Evolutionary conservation across 2,329 filamentous ascomycete genomes (phyloP), one percentile per base, ranked within the genome.

Genomic region (Dactylellina drechsleri): DNA sequence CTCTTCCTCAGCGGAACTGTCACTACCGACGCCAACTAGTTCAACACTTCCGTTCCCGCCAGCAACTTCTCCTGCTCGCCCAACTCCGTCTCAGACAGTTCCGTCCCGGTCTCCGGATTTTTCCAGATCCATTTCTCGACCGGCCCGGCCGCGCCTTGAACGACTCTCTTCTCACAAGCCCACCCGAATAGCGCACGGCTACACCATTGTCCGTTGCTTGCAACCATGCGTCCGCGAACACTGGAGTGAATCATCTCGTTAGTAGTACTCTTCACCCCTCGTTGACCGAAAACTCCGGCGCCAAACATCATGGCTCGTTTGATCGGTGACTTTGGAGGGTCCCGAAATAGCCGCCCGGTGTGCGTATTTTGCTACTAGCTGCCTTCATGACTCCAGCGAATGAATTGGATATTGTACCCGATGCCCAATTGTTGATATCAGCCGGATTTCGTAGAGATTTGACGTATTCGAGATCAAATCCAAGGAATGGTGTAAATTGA

Each of bases 401-500:
- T 10, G 81, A 81, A 50, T 82, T 77, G 40, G 79, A 81, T 23
- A 82, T 80, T 36, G 79, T 78, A 15, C 81, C 81, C 0, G 82
- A 77, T 13, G 79, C 81, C 80, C 81, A 82, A 23, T 81, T 80
- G 28, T 62, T 65, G 31, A 43, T 20, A 20, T 66, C 52, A 6
- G 56, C 23, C 5, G 50, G 31, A 10, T 80, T 23, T 5, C 72
- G 61, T 6, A 76, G 53, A 56, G 77, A 77, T 16, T 80, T 78
- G 23, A 82, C 79, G 61, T 80, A 81, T 13, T 80, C 77, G 23
- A 80, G 79, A 52, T 82, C 78, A 71, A 83, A 83, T 28, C 79
- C 79, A 2, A 83, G 76, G n/a, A 81, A 81, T 10, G 80, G 77
- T 15, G 80, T 70, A 31, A 84, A 80, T 58, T 83, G 80, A 74